These are phyloP conservation scores for Trametes sp. DNA, from an alignment of 1,284 basidiomycete genomes.

Conservation along the genomic window DNA sequence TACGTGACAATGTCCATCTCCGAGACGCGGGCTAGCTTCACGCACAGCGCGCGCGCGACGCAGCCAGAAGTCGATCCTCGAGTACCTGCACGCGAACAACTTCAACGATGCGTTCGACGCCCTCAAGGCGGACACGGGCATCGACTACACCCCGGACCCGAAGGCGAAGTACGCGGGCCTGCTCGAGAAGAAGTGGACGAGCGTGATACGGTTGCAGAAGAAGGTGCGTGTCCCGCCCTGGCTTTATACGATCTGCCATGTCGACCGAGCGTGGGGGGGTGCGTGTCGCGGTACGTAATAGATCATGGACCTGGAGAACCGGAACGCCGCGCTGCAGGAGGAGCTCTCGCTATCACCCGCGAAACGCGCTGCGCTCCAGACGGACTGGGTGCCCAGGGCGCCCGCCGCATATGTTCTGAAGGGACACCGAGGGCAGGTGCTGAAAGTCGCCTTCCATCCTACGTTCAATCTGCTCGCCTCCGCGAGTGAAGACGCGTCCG, in stretches of 20 bases:
- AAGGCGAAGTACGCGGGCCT: constrained; percentile 73
- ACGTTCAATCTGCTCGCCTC: constrained; percentile 71
- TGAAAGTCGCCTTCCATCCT: constrained; percentile 77
- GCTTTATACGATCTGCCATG: background rate
- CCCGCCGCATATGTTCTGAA: constrained; percentile 68
- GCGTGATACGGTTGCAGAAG: constrained; percentile 82
- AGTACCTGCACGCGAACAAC: constrained; percentile 74
- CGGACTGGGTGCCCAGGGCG: constrained; percentile 75
- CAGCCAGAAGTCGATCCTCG: constrained; percentile 84
- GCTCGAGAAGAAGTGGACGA: constrained; percentile 86
- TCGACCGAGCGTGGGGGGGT: background rate
- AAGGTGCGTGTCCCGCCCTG: constrained; percentile 56
- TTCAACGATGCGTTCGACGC: constrained; percentile 67
- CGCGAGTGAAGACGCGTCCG: constrained; percentile 74
- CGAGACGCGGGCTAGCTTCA: constrained; percentile 24
- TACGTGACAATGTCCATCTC: constrained; percentile 46
- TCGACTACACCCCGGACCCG: constrained; percentile 46
- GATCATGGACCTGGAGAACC: constrained; percentile 80
- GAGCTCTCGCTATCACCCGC: constrained; percentile 37
- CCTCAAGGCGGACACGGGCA: constrained; percentile 61
- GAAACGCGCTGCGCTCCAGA: constrained; percentile 45
- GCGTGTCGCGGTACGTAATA: constrained; percentile 35
- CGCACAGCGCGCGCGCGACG: constrained; percentile 10
- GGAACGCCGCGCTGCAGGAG: constrained; percentile 70
- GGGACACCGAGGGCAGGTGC: constrained; percentile 71